A percentile compares a stretch with the other conserved stretches of the same genome.
Evolutionary conservation across 2,329 filamentous ascomycete species (phyloP).

Genomic region (Ceratocystis smalleyi): DNA sequence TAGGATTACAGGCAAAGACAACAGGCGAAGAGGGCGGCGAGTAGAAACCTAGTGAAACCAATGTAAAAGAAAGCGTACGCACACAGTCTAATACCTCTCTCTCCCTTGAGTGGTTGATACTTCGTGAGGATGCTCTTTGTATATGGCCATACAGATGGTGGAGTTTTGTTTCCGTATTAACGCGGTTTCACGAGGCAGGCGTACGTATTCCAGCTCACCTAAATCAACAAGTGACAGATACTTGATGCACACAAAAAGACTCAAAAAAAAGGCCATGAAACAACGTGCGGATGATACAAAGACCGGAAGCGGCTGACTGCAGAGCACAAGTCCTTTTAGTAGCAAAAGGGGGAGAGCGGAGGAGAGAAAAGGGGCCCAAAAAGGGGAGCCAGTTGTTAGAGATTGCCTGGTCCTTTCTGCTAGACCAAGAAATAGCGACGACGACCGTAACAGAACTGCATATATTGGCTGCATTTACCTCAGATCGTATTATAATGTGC

Average conservation of each 20-base stretch:
- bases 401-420: neutral
- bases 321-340: neutral
- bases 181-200: neutral
- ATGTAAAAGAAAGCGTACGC: neutral
- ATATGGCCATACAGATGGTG: neutral
- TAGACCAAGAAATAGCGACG: no score
- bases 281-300: neutral
- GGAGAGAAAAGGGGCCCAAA: neutral
- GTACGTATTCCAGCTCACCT: neutral
- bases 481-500: neutral
- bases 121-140: neutral
- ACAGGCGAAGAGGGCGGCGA: conserved; percentile 1
- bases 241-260: neutral
- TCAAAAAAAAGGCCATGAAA: neutral
- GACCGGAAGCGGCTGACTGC: neutral
- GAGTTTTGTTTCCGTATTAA: neutral
- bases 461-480: neutral
- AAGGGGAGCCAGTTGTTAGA: neutral
- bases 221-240: neutral
- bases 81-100: no score
- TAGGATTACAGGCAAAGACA: neutral
- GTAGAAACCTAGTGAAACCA: neutral
- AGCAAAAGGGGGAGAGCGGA: neutral
- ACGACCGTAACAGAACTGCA: neutral
- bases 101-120: no score